Evolutionary conservation across 345 rosid genomes (phyloP), one percentile per base, ranked within the genome.

Genomic region (Aquilaria sinensis): DNA sequence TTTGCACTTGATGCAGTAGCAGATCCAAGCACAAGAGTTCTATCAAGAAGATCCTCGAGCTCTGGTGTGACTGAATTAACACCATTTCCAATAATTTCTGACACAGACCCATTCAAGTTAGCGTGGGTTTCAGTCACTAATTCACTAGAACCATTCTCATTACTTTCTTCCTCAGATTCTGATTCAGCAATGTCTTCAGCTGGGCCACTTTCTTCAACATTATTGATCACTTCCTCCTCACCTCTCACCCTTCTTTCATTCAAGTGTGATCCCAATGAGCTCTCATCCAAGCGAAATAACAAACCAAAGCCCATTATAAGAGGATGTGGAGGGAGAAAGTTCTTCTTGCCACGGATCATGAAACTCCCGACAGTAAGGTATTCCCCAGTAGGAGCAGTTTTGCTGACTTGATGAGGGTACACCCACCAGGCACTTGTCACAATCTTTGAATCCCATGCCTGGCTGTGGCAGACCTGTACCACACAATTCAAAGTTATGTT

Each of bases 401-500:
- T 94, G 78, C 86, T 94, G 70, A 94, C 99, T 73, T 94, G 99
- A 75, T 82, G 86, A 73, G 96, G 97, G 76, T 88, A 82, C 55
- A 94, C 99, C 99, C 99, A 94, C 97, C 99, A 94, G 67, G 97
- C 99, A 61, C 99, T 90, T 58, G 99, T 90, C 60, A 94, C 89
- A 69, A 94, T 90, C 82, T 94, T 94, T 31, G 97, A 94, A 76
- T 94, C 91, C 99, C 99, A 94, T 63, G 97, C 99, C 70, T 88
- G 88, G 77, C 99, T 90, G 62, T 90, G 96, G 74, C 97, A 94
- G 69, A 94, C 99, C 99, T 90, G 71, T 69, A 77, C 51, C 66
- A 61, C 31, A 69, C 54, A 41, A 63, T 29, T 31, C 9, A 75
- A 64, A 49, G 47, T 53, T 63, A 48, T 64, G 57, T 14, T 2